Percentiles rank a stretch among this genome's conserved stretches.
phyloP scores from a whole-genome alignment of 2,329 filamentous ascomycete genomes.

The Cordyceps cateniannulata region DNA sequence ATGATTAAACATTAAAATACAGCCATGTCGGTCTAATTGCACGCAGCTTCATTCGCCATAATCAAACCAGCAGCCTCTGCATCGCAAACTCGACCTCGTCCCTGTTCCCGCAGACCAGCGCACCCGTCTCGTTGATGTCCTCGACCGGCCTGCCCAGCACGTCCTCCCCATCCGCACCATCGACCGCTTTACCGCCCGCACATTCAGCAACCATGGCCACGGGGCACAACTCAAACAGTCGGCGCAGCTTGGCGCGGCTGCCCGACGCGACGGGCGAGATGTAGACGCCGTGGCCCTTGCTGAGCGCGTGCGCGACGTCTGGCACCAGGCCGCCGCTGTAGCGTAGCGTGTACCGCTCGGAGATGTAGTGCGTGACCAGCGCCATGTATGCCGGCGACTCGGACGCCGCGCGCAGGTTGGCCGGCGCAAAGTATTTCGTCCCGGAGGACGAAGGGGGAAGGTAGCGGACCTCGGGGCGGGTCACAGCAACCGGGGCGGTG shows the following conservation, averaged over 20 bases:
- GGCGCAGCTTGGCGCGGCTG: slow-evolving; percentile 50
- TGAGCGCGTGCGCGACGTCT: slow-evolving; percentile 51
- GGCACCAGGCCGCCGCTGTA: slow-evolving; percentile 57
- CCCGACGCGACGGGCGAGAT: slow-evolving; percentile 46
- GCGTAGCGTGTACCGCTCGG: slow-evolving; percentile 50
- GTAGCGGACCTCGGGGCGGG: slow-evolving; percentile 36
- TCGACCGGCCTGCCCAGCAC: slow-evolving; percentile 34
- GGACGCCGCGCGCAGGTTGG: slow-evolving; percentile 52
- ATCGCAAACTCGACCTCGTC: slow-evolving; percentile 39
- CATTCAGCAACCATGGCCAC: slow-evolving; percentile 56
- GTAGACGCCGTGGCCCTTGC: slow-evolving; percentile 57
- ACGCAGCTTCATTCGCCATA: too few relatives aligned
- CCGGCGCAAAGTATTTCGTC: slow-evolving; percentile 55
- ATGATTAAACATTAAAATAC: too few relatives aligned
- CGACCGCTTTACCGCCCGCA: slow-evolving; percentile 49
- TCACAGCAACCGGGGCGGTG: slow-evolving; percentile 28
- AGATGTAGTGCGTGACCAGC: slow-evolving; percentile 44
- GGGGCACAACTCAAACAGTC: slow-evolving; percentile 53
- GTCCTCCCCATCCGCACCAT: slow-evolving; percentile 35
- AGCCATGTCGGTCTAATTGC: too few relatives aligned
- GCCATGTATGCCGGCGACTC: slow-evolving; percentile 42
- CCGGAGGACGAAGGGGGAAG: too few relatives aligned
- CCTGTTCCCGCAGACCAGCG: slow-evolving; percentile 42
- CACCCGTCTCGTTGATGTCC: slow-evolving; percentile 43
- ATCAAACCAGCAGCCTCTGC: slow-evolving; percentile 15